Evolutionary conservation across 164 flowering plant species (phyloP), one percentile per base, ranked within the genome.

Genomic region (Tinospora cordifolia): DNA sequence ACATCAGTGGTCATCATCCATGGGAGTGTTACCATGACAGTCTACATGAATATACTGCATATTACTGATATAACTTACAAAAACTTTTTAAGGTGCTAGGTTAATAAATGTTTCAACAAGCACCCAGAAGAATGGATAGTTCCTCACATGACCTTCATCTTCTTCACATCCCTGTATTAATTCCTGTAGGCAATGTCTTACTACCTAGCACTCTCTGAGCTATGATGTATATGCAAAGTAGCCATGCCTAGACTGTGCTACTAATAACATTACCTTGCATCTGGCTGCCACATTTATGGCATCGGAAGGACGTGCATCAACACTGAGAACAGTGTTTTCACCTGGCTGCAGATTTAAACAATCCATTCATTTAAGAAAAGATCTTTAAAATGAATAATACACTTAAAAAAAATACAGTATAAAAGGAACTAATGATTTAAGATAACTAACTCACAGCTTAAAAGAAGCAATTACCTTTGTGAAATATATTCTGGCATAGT

Each of bases 281-380:
- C 87, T 82, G 59, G 38, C 75, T 59, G 97, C 97, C 36, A 91
- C 80, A 81, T 87, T 91, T 66, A 91, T 87, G 76, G 97, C 95
- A 85, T 91, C 97, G 54, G 97, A 89, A n/a, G 95, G 93, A 14
- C 93, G 89, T 58, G 85, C 86, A 81, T 91, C 97, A 69, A 89
- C 82, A 77, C 81, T 84, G 17, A 87, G 65, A 71, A 77, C 63
- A 41, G 79, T 79, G 65, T 74, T 77, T 68, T 83, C 82, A 71
- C 90, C 97, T 70, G 82, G 83, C 97, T 91, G 83, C 77, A 82
- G 57, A 78, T 66, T 66, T 57, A 70, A 63, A 62, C 41, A 71
- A 67, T 46, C 41, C 36, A 5, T 70, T 62, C 60, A 19, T 54
- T 21, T 22, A 54, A 17, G 9, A 21, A 73, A 7, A 25, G 49